Evolutionary conservation across 495 filamentous ascomycete genomes (phyloP).

Genomic region (Pseudomonodictys pantanalensis): DNA sequence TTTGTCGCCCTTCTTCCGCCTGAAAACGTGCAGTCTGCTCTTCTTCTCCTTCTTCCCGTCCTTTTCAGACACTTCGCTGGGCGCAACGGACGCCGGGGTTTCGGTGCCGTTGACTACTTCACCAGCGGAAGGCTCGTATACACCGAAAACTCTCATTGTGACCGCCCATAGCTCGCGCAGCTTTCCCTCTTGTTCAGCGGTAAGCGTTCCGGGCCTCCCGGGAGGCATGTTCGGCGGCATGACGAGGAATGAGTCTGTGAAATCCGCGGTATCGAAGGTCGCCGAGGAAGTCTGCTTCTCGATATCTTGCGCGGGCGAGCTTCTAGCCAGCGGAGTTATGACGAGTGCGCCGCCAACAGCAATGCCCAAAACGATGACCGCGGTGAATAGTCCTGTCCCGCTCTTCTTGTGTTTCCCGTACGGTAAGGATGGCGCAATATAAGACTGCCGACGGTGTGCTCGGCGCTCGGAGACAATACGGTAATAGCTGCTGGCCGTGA

Average conservation of each 20-base stretch:
- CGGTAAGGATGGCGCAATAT: neutral
- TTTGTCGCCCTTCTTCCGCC: slow-evolving; percentile 57
- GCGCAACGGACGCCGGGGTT: slow-evolving; percentile 35
- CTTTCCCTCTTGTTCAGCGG: slow-evolving; percentile 82
- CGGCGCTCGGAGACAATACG: neutral
- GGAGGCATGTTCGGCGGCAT: slow-evolving; percentile 54
- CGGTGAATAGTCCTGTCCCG: slow-evolving; percentile 13
- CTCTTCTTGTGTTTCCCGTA: slow-evolving; percentile 12
- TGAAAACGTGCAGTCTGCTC: slow-evolving; percentile 62
- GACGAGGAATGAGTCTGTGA: slow-evolving; percentile 23
- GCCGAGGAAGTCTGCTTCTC: neutral
- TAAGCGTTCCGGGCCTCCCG: slow-evolving; percentile 84
- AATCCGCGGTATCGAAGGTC: slow-evolving; percentile 8
- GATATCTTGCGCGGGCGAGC: neutral
- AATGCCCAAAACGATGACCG: slow-evolving; percentile 20
- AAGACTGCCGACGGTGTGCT: neutral
- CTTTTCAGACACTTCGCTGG: slow-evolving; percentile 33
- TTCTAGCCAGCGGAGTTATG: neutral
- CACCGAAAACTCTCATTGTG: slow-evolving; percentile 75
- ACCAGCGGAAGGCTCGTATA: slow-evolving; percentile 38
- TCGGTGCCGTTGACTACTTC: slow-evolving; percentile 30
- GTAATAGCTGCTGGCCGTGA: neutral
- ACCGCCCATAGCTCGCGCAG: slow-evolving; percentile 81
- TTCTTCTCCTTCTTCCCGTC: slow-evolving; percentile 61
- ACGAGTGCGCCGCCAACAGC: slow-evolving; percentile 27